Percentiles rank a stretch among this genome's conserved stretches.
Evolutionary conservation across 305 asterid genomes (phyloP).

Genomic region (Fraxinus baroniana): DNA sequence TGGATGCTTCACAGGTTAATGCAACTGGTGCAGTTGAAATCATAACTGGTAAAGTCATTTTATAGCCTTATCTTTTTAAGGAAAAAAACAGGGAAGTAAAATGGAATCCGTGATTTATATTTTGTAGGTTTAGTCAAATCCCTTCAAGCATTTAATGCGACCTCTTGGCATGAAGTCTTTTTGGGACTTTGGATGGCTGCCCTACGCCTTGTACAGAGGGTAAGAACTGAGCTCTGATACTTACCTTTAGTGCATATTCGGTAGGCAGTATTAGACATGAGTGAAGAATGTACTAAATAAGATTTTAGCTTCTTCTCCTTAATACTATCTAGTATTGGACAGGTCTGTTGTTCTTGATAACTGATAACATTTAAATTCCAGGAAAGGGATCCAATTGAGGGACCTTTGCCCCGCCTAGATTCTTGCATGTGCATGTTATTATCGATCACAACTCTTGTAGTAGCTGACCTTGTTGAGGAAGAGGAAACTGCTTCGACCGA

Average conservation of each 20-base stretch:
- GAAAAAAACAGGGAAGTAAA: background rate
- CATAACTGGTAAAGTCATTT: slow-evolving; percentile 60
- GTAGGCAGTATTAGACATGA: background rate
- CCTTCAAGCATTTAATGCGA: slow-evolving; percentile 73
- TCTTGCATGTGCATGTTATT: slow-evolving; percentile 88
- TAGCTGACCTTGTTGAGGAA: slow-evolving; percentile 90
- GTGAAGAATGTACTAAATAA: background rate
- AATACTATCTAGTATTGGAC: background rate
- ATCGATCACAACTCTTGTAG: slow-evolving; percentile 82
- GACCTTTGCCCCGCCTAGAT: slow-evolving; percentile 93
- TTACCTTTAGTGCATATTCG: background rate
- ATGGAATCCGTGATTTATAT: slow-evolving; percentile 18
- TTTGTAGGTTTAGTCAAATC: slow-evolving; percentile 80
- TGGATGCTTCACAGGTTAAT: slow-evolving; percentile 88
- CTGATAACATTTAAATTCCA: slow-evolving; percentile 26
- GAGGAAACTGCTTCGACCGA: slow-evolving; percentile 52
- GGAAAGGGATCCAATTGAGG: slow-evolving; percentile 99
- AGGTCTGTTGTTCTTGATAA: background rate
- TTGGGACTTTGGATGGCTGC: slow-evolving; percentile 99
- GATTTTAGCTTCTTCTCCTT: background rate
- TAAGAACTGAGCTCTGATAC: slow-evolving; percentile 36
- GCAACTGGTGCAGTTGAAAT: slow-evolving; percentile 89
- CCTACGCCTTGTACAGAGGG: slow-evolving; percentile 94
- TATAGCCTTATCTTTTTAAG: background rate
- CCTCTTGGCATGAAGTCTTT: slow-evolving; percentile 87